These are phyloP conservation scores for Stellera chamaejasme DNA, from an alignment of 345 rosid species.

Conservation along the genomic window DNA sequence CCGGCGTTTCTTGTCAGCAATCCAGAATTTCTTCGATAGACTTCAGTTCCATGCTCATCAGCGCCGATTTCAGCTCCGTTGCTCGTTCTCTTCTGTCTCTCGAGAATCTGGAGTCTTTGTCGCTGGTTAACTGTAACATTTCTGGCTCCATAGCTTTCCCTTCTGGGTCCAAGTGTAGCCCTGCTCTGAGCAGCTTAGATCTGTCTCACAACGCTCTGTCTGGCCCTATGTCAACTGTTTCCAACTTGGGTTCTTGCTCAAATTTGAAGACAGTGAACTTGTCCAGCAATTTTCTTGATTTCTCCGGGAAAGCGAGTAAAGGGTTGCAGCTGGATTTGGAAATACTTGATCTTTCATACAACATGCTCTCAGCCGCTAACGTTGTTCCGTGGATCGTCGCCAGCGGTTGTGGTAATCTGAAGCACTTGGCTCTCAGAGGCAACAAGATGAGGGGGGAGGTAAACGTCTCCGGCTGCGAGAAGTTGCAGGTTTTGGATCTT, in stretches of 20 bases:
- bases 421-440: slow-evolving; percentile 41
- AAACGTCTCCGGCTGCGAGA: slow-evolving; percentile 54
- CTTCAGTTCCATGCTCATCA: slow-evolving; percentile 32
- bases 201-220: slow-evolving; percentile 60
- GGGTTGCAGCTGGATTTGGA: slow-evolving; percentile 50
- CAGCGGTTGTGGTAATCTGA: slow-evolving; percentile 56
- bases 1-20: slow-evolving; percentile 56
- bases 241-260: slow-evolving; percentile 45
- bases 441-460: slow-evolving; percentile 64
- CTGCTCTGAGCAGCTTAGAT: slow-evolving; percentile 53
- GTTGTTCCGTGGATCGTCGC: slow-evolving; percentile 44
- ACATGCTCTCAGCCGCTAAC: slow-evolving; percentile 40
- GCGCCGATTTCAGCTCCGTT: slow-evolving; percentile 50
- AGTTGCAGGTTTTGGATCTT: slow-evolving; percentile 53
- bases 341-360: slow-evolving; percentile 69
- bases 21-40: slow-evolving; percentile 51
- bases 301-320: slow-evolving; percentile 27
- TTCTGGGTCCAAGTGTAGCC: slow-evolving; percentile 56
- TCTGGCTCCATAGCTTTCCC: slow-evolving; percentile 55
- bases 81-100: slow-evolving; percentile 48
- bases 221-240: slow-evolving; percentile 43
- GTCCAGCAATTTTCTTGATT: slow-evolving; percentile 51
- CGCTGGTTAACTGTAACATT: slow-evolving; percentile 36
- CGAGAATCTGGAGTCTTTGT: slow-evolving; percentile 42
- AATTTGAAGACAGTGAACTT: slow-evolving; percentile 47